Conservation (phyloP, 192 early-diverging fungal genomes). For the Ramicandelaber brevisporus region DNA sequence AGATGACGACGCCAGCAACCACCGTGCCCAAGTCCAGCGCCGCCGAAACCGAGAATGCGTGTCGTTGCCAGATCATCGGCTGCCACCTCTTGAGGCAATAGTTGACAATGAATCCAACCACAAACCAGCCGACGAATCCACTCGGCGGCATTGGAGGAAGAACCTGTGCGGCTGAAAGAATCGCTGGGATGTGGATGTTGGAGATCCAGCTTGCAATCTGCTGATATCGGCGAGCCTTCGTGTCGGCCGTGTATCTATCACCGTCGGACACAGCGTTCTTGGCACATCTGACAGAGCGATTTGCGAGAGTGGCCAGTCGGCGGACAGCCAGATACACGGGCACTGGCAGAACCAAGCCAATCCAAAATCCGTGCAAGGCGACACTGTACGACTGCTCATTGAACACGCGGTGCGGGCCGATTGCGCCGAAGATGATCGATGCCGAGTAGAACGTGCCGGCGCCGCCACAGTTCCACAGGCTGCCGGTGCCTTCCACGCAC, state of each 20-base stretch:
- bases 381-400: slow-evolving; percentile 30
- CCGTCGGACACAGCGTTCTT: too few relatives aligned
- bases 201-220: too few relatives aligned
- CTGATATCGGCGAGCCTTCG: too few relatives aligned
- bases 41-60: too few relatives aligned
- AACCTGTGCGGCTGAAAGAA: slow-evolving; percentile 28
- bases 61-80: too few relatives aligned
- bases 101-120: slow-evolving; percentile 42
- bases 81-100: slow-evolving; percentile 35
- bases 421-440: slow-evolving; percentile 59
- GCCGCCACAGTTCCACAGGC: slow-evolving; percentile 39
- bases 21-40: too few relatives aligned
- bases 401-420: slow-evolving; percentile 43
- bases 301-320: slow-evolving; percentile 34
- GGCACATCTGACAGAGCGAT: too few relatives aligned
- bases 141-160: slow-evolving; percentile 31
- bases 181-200: slow-evolving; percentile 40
- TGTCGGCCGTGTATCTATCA: too few relatives aligned
- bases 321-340: slow-evolving; percentile 36
- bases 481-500: slow-evolving; percentile 22
- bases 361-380: slow-evolving; percentile 23
- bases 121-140: slow-evolving; percentile 19
- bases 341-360: slow-evolving; percentile 41
- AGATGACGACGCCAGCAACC: too few relatives aligned
- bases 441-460: slow-evolving; percentile 34